Percentiles rank a stretch among this genome's conserved stretches.
Evolutionary conservation across 2,329 filamentous ascomycete genomes (phyloP).

Genomic region (Botrytis fabae): DNA sequence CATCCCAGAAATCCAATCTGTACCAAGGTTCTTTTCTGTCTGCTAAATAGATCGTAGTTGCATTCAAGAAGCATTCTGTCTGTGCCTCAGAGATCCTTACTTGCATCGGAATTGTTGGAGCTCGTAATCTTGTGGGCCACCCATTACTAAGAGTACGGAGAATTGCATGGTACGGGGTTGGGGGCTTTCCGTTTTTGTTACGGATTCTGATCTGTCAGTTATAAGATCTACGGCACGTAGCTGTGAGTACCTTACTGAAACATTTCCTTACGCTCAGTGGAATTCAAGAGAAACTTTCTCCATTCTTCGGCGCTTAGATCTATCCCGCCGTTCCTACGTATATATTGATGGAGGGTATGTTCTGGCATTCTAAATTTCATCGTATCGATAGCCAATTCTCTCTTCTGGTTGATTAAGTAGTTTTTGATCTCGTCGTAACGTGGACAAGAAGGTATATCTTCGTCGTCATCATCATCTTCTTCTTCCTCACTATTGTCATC

Average conservation of each 20-base stretch:
- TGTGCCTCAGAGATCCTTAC: neutral
- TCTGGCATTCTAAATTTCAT: conserved; percentile 22
- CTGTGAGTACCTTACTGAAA: neutral
- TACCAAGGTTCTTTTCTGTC: conserved; percentile 18
- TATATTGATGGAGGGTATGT: conserved; percentile 11
- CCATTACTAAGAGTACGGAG: neutral
- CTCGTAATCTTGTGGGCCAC: neutral
- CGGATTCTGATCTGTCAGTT: conserved; percentile 5
- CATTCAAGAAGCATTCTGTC: neutral
- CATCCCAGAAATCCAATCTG: conserved; percentile 18
- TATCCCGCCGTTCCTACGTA: conserved; percentile 16
- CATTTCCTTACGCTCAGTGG: neutral
- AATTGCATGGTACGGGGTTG: conserved; percentile 17
- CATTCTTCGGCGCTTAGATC: conserved; percentile 8
- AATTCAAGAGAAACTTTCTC: conserved; percentile 18
- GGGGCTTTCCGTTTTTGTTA: neutral
- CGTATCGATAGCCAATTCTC: conserved; percentile 17
- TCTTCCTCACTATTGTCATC: neutral
- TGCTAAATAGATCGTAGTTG: neutral
- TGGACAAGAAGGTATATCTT: neutral
- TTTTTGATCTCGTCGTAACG: conserved; percentile 14
- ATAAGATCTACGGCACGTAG: too few species aligned
- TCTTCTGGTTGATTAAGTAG: neutral
- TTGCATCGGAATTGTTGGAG: neutral
- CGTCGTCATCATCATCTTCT: neutral